Percentiles rank a stretch among this genome's conserved stretches.
These are phyloP conservation scores for Elsinoe ampelina DNA, from an alignment of 2,329 filamentous ascomycete genomes.

Conservation along the genomic window DNA sequence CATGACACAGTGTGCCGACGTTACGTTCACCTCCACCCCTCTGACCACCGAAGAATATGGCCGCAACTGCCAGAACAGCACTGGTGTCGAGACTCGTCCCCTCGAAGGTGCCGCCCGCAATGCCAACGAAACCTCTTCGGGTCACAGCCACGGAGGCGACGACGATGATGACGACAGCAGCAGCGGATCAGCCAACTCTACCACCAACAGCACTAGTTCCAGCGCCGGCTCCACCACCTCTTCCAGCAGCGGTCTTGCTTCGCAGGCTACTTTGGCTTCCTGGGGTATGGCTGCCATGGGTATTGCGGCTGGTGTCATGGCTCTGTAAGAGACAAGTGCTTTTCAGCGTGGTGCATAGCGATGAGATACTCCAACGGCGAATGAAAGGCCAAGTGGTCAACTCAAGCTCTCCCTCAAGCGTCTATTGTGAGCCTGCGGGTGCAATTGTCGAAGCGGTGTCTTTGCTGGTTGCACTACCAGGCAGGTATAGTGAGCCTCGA, in stretches of 20 bases:
- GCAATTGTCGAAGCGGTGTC: too few species aligned
- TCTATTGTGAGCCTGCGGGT: too few species aligned
- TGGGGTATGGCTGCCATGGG: constrained; percentile 30
- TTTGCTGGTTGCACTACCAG: too few species aligned
- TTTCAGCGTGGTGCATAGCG: not conserved
- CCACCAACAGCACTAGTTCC: constrained; percentile 9
- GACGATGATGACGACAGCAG: not conserved
- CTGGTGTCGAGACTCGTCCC: constrained; percentile 42
- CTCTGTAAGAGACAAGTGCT: constrained; percentile 14
- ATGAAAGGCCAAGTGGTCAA: not conserved
- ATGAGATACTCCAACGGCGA: not conserved
- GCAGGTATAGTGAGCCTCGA: too few species aligned
- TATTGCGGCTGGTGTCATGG: constrained; percentile 20
- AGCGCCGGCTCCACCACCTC: constrained; percentile 11
- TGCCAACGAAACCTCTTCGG: constrained; percentile 14
- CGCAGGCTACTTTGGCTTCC: constrained; percentile 25
- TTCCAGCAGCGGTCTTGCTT: constrained; percentile 21
- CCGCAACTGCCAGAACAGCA: constrained; percentile 50
- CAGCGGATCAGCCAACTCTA: constrained; percentile 14
- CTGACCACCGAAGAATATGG: constrained; percentile 35
- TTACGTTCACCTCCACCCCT: constrained; percentile 52
- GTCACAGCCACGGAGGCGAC: constrained; percentile 15
- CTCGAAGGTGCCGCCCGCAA: constrained; percentile 29
- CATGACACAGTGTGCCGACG: constrained; percentile 56
- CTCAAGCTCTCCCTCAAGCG: not conserved